phyloP scores from a whole-genome alignment of 2,329 filamentous ascomycete genomes.

The Venturia aucupariae region DNA sequence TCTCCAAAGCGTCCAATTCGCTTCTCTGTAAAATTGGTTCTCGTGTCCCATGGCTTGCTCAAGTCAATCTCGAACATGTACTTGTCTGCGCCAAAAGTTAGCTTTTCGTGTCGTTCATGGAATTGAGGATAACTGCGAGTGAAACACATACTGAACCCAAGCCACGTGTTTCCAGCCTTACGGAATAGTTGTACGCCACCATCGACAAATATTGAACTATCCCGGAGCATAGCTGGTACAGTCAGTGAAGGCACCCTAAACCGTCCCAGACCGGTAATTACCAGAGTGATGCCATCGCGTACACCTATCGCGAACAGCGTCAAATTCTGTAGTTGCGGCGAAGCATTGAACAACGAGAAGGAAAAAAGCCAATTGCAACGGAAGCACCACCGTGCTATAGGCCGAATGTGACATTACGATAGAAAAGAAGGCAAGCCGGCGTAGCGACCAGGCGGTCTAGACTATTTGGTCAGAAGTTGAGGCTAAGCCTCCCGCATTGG shows the following conservation, averaged over 20 bases:
- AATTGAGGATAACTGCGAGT: neutral
- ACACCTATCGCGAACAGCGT: neutral
- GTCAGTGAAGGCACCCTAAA: neutral
- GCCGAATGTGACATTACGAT: neutral
- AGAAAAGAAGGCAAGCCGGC: neutral
- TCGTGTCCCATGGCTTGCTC: slow-evolving; percentile 25
- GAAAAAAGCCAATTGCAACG: neutral
- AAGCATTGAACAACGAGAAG: neutral
- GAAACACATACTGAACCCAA: slow-evolving; percentile 12
- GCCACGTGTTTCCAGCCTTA: slow-evolving; percentile 1
- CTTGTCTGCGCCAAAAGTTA: neutral
- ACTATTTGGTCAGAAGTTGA: neutral
- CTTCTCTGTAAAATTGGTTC: slow-evolving; percentile 22
- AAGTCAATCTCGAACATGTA: slow-evolving; percentile 21
- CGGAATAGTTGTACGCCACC: slow-evolving; percentile 13
- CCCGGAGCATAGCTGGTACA: slow-evolving; percentile 12
- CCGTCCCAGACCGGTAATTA: neutral
- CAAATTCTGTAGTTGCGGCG: neutral
- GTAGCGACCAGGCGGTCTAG: neutral
- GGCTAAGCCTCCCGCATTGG: neutral
- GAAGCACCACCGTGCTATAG: neutral
- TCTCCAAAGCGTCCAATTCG: slow-evolving; percentile 19
- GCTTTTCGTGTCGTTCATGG: neutral
- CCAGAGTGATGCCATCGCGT: slow-evolving; percentile 4
- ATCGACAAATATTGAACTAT: slow-evolving; percentile 11